phyloP scores from a whole-genome alignment of 306 rosid species.

The Sindora glabra region DNA sequence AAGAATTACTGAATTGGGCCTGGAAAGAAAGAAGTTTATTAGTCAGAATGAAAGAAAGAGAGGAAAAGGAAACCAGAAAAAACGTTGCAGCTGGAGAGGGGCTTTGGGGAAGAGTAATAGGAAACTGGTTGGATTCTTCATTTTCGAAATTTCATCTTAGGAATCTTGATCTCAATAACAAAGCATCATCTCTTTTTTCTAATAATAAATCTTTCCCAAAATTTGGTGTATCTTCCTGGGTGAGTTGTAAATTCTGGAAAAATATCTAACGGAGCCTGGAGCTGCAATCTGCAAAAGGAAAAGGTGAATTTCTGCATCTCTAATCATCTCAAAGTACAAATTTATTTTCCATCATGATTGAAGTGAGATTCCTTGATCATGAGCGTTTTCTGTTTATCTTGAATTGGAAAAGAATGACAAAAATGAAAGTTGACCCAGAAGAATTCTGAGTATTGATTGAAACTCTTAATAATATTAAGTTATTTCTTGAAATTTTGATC shows the following conservation, averaged over 20 bases:
- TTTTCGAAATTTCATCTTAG: background rate
- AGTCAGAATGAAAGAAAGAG: no score
- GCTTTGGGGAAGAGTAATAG: background rate
- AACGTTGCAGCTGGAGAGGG: background rate
- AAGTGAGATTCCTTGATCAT: no score
- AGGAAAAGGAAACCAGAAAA: no score
- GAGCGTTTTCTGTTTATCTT: background rate
- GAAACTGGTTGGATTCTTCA: background rate
- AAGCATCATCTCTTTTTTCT: background rate
- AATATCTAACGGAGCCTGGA: background rate
- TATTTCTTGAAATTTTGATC: background rate
- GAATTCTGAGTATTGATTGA: background rate
- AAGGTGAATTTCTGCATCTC: background rate
- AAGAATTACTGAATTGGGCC: no score
- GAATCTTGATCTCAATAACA: background rate
- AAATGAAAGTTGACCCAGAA: background rate
- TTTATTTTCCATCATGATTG: no score
- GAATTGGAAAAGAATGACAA: no score
- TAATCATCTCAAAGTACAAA: background rate
- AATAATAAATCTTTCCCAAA: no score
- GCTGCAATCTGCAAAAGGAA: no score
- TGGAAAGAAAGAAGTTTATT: no score
- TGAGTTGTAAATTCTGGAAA: no score
- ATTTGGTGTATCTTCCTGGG: no score
- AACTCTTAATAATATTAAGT: background rate